phyloP scores from a whole-genome alignment of 2,329 filamentous ascomycete genomes.

The Huntiella moniliformis region DNA sequence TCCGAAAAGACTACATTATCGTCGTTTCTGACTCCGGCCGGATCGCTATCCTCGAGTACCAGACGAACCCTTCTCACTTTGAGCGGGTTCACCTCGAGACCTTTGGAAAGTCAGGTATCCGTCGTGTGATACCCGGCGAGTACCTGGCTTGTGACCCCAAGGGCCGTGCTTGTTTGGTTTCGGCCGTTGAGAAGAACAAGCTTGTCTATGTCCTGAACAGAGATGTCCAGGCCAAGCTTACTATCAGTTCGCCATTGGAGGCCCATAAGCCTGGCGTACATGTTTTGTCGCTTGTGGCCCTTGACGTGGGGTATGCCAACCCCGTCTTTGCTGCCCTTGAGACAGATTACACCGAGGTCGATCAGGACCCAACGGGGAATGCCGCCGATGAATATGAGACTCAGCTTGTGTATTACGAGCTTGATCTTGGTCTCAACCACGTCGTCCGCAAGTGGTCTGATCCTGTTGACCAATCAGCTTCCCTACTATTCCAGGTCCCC shows the following conservation, averaged over 20 bases:
- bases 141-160: constrained; percentile 93
- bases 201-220: constrained; percentile 96
- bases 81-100: constrained; percentile 86
- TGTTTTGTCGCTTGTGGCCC: constrained; percentile 67
- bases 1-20: constrained; percentile 68
- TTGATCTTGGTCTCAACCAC: constrained; percentile 90
- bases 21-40: constrained; percentile 89
- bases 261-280: constrained; percentile 85
- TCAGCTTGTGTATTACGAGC: constrained; percentile 87
- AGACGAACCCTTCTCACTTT: constrained; percentile 71
- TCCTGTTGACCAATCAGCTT: constrained; percentile 73
- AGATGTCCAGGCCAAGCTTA: constrained; percentile 82
- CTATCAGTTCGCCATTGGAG: constrained; percentile 91
- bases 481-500: constrained; percentile 84
- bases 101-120: constrained; percentile 89
- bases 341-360: constrained; percentile 77
- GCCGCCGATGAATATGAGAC: constrained; percentile 72
- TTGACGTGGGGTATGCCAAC: constrained; percentile 95
- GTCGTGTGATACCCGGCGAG: constrained; percentile 85
- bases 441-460: constrained; percentile 96
- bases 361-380: constrained; percentile 75
- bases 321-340: constrained; percentile 91
- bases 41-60: constrained; percentile 84
- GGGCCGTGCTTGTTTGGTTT: constrained; percentile 83
- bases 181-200: constrained; percentile 96